These are phyloP conservation scores for Paraphaeosphaeria minitans DNA, from an alignment of 2,329 filamentous ascomycete genomes.

Conservation along the genomic window DNA sequence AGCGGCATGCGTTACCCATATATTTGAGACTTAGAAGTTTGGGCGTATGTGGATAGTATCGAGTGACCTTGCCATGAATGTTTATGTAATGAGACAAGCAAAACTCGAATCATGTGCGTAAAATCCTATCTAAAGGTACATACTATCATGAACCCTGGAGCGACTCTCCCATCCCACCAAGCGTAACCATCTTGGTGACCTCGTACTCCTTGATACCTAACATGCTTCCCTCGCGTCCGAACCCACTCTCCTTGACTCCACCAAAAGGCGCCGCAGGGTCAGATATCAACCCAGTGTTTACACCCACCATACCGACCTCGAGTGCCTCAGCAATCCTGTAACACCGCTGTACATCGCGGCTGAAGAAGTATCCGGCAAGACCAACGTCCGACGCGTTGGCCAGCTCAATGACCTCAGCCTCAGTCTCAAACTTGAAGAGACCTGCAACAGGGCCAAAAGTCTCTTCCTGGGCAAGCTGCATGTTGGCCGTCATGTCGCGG, in stretches of 20 bases:
- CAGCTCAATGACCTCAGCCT: constrained; percentile 82
- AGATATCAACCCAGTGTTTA: constrained; percentile 58
- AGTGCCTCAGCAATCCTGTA: constrained; percentile 68
- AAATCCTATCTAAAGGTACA: not conserved
- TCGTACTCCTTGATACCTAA: constrained; percentile 58
- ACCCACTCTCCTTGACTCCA: constrained; percentile 57
- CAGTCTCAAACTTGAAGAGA: constrained; percentile 84
- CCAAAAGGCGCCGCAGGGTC: constrained; percentile 56
- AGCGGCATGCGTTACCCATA: no score
- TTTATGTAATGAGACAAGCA: no score
- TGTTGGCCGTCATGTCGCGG: constrained; percentile 81
- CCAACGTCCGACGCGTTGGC: constrained; percentile 87
- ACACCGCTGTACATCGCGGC: constrained; percentile 61
- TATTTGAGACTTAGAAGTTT: no score
- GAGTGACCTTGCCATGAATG: no score
- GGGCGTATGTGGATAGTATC: no score
- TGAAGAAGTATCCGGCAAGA: constrained; percentile 94
- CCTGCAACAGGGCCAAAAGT: constrained; percentile 95
- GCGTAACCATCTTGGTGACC: constrained; percentile 54
- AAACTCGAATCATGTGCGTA: not conserved
- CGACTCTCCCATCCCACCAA: constrained; percentile 66
- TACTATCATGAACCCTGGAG: constrained; percentile 51
- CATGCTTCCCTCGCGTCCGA: constrained; percentile 57
- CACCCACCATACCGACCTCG: constrained; percentile 84
- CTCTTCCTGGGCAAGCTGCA: constrained; percentile 85